Conservation (phyloP, 495 filamentous ascomycete genomes). For the Immersiella caudata region DNA sequence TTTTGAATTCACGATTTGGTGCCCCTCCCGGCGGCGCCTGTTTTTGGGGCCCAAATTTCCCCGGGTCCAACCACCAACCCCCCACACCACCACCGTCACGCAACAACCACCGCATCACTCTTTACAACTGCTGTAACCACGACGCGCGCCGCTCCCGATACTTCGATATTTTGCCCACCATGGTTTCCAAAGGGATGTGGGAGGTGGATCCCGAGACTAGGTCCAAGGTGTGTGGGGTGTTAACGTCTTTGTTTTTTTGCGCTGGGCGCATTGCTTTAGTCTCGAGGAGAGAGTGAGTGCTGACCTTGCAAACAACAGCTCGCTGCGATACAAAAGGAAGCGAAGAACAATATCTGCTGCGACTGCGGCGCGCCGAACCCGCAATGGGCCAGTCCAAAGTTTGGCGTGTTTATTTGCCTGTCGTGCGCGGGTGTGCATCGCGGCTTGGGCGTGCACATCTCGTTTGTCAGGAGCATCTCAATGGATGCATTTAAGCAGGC, state of each 20-base stretch:
- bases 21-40: neutral
- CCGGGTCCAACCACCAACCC: slow-evolving; percentile 4
- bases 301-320: slow-evolving; percentile 55
- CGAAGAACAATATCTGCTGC: slow-evolving; percentile 84
- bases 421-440: slow-evolving; percentile 94
- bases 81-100: neutral
- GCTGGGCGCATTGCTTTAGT: neutral
- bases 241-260: neutral
- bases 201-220: slow-evolving; percentile 96
- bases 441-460: slow-evolving; percentile 94
- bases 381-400: slow-evolving; percentile 83
- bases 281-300: no score
- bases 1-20: neutral
- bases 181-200: slow-evolving; percentile 74
- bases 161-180: slow-evolving; percentile 29
- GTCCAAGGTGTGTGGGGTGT: slow-evolving; percentile 71
- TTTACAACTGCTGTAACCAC: neutral
- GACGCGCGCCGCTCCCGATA: slow-evolving; percentile 15
- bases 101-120: neutral
- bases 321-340: slow-evolving; percentile 81
- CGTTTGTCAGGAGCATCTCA: slow-evolving; percentile 91
- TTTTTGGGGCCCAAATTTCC: slow-evolving; percentile 7
- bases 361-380: slow-evolving; percentile 93
- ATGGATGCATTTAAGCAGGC: slow-evolving; percentile 96
- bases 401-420: slow-evolving; percentile 92